A percentile compares a stretch with the other conserved stretches of the same genome.
These are phyloP conservation scores for Salix brachista DNA, from an alignment of 345 rosid species.

Conservation along the genomic window DNA sequence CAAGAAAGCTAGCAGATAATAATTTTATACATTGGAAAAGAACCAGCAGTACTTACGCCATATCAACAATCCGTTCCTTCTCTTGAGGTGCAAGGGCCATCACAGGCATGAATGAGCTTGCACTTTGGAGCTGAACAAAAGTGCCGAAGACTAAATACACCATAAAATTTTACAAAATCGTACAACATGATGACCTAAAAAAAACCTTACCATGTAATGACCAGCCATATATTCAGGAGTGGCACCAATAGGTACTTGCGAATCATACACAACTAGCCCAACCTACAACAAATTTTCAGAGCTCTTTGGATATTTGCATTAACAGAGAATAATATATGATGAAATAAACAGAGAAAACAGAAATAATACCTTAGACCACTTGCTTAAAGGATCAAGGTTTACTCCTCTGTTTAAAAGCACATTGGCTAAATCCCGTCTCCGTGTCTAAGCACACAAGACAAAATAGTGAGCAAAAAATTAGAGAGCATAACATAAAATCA, in stretches of 20 bases:
- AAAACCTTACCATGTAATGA: slow-evolving; percentile 63
- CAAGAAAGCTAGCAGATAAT: neutral
- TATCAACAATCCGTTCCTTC: slow-evolving; percentile 79
- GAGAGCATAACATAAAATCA: slow-evolving; percentile 9
- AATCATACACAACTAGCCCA: slow-evolving; percentile 85
- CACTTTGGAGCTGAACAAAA: slow-evolving; percentile 74
- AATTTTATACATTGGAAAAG: neutral
- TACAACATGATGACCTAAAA: neutral
- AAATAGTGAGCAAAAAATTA: slow-evolving; percentile 9
- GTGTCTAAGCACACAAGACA: slow-evolving; percentile 44
- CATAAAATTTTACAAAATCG: slow-evolving; percentile 2
- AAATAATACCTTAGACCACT: slow-evolving; percentile 81
- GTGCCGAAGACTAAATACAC: slow-evolving; percentile 6
- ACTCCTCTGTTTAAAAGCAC: slow-evolving; percentile 93
- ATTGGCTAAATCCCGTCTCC: slow-evolving; percentile 92
- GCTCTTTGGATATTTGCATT: neutral
- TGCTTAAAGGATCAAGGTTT: slow-evolving; percentile 86
- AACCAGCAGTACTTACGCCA: slow-evolving; percentile 69
- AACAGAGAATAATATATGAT: neutral
- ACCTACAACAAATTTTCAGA: slow-evolving; percentile 44
- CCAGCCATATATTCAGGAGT: slow-evolving; percentile 99
- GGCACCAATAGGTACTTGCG: slow-evolving; percentile 94
- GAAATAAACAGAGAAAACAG: neutral
- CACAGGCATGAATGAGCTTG: slow-evolving; percentile 94
- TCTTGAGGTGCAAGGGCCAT: slow-evolving; percentile 99